Conservation (phyloP, 306 rosid genomes). For the Prosopis cineraria region DNA sequence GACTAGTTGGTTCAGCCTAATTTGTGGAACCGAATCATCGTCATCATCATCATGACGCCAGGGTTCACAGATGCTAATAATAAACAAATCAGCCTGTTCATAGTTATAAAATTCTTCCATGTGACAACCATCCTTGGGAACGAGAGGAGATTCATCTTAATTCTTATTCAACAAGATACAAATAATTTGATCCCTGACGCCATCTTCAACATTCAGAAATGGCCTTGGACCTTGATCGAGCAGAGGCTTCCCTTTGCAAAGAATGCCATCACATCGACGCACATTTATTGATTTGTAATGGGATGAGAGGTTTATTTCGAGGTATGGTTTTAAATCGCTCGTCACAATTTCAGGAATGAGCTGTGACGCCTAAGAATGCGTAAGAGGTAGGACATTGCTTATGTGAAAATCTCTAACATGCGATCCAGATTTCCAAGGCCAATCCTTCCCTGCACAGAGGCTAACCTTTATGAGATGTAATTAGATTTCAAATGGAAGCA, state of each 20-base stretch:
- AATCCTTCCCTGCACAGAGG: no score
- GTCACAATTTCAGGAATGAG: neutral
- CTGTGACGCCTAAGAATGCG: neutral
- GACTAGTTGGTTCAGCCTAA: neutral
- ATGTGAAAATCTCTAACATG: no score
- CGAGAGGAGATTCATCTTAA: neutral
- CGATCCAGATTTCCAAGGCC: no score
- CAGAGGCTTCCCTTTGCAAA: no score
- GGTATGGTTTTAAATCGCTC: neutral
- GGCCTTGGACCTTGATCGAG: no score
- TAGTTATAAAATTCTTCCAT: neutral
- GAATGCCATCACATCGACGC: no score
- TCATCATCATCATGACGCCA: neutral
- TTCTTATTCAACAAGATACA: neutral
- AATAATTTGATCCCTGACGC: neutral
- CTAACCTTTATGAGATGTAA: no score
- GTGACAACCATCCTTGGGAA: neutral
- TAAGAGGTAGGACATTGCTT: no score
- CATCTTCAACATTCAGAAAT: no score
- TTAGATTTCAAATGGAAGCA: no score
- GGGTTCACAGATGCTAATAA: neutral
- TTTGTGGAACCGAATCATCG: neutral
- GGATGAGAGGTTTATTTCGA: no score
- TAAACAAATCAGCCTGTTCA: neutral
- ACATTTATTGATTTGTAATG: no score